Evolutionary conservation across 345 rosid genomes (phyloP).

Genomic region (Eucalyptus coolabah): DNA sequence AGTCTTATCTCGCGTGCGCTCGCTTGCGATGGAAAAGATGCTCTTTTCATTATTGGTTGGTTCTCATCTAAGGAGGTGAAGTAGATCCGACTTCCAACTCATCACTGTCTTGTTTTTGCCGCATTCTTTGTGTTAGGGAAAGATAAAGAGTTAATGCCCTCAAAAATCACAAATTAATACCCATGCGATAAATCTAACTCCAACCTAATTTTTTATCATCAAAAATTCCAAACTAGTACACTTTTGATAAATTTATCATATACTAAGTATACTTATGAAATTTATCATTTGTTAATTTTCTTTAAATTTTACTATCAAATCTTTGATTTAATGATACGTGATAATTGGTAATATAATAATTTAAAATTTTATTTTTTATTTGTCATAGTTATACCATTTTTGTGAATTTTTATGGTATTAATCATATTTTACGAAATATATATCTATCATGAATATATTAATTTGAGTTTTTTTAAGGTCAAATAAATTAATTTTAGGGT

Average conservation of each 20-base stretch:
- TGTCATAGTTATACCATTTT: rapidly evolving
- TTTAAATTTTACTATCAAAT: too few relatives aligned
- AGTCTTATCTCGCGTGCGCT: not conserved
- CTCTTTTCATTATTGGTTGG: not conserved
- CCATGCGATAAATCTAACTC: rapidly evolving
- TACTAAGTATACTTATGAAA: rapidly evolving
- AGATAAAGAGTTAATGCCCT: too few relatives aligned
- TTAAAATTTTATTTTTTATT: too few relatives aligned
- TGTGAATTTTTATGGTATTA: too few relatives aligned
- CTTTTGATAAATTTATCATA: too few relatives aligned
- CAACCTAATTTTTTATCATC: rapidly evolving
- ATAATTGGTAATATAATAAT: rapidly evolving
- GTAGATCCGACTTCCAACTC: not conserved
- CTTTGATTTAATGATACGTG: rapidly evolving
- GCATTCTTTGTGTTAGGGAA: not conserved
- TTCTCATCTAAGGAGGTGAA: not conserved
- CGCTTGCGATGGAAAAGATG: not conserved
- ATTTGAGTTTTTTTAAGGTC: rapidly evolving
- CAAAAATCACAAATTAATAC: too few relatives aligned
- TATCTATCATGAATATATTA: rapidly evolving
- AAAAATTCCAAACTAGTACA: too few relatives aligned
- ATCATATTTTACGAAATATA: rapidly evolving
- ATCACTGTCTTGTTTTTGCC: not conserved
- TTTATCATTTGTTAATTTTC: rapidly evolving
- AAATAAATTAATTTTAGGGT: too few relatives aligned